Evolutionary conservation across 78 protist genomes (phyloP).

Genomic region (slime mould (Dictyostelium discoideum)): dicty_2.7 NC_007091.3:3959501-3960000

Average conservation of each 20-base stretch:
- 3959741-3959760: conserved; percentile 51
- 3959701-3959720: neutral
- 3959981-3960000: neutral
- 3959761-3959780: neutral
- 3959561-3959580: neutral
- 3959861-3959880: neutral
- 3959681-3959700: conserved; percentile 31
- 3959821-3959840: conserved; percentile 16
- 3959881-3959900: neutral
- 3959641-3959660: neutral
- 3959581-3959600: neutral
- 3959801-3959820: conserved; percentile 51
- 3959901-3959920: neutral
- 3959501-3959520: neutral
- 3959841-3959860: conserved; percentile 42
- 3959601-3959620: neutral
- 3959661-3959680: conserved; percentile 35
- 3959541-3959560: neutral
- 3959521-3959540: neutral
- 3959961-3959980: neutral
- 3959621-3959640: neutral
- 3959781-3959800: conserved; percentile 31
- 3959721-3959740: conserved; percentile 51
- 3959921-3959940: neutral
- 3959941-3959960: neutral